A percentile compares a stretch with the other conserved stretches of the same genome.
These are phyloP conservation scores for Yarrowia keelungensis DNA, from an alignment of 805 yeast genomes.

Conservation along the genomic window DNA sequence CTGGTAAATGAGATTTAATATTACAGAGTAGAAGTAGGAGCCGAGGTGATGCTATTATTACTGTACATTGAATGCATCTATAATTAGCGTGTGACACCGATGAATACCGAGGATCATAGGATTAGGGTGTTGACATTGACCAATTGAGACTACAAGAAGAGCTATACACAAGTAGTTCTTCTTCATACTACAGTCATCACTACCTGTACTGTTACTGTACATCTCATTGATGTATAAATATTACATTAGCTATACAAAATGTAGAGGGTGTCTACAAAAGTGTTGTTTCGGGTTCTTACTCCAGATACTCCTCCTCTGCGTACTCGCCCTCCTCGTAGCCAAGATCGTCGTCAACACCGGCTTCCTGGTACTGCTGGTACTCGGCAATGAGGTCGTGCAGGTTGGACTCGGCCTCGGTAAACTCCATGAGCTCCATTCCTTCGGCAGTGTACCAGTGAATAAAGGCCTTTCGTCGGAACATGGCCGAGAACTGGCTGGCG, in stretches of 20 bases:
- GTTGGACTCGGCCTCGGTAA: slow-evolving; percentile 92
- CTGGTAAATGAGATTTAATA: neutral
- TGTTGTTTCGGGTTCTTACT: neutral
- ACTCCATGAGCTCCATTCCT: slow-evolving; percentile 97
- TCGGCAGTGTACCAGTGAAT: slow-evolving; percentile 96
- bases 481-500: slow-evolving; percentile 88
- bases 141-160: too few species aligned
- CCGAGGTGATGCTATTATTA: too few species aligned
- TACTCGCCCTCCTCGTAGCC: slow-evolving; percentile 34
- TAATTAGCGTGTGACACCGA: too few species aligned
- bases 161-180: too few species aligned
- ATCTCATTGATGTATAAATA: slow-evolving; percentile 6
- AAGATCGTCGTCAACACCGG: slow-evolving; percentile 78
- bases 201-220: too few species aligned
- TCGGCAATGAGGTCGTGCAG: slow-evolving; percentile 90
- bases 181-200: too few species aligned
- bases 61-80: too few species aligned
- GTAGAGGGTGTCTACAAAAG: neutral
- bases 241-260: slow-evolving; percentile 29
- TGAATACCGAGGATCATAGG: too few species aligned
- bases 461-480: slow-evolving; percentile 94
- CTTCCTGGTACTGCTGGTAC: slow-evolving; percentile 93
- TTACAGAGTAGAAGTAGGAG: too few species aligned
- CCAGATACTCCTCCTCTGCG: slow-evolving; percentile 22
- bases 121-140: too few species aligned